Percentiles rank a stretch among this genome's conserved stretches.
Evolutionary conservation across 176 grass and related monocot species (phyloP).

Genomic region (Zea luxurians): DNA sequence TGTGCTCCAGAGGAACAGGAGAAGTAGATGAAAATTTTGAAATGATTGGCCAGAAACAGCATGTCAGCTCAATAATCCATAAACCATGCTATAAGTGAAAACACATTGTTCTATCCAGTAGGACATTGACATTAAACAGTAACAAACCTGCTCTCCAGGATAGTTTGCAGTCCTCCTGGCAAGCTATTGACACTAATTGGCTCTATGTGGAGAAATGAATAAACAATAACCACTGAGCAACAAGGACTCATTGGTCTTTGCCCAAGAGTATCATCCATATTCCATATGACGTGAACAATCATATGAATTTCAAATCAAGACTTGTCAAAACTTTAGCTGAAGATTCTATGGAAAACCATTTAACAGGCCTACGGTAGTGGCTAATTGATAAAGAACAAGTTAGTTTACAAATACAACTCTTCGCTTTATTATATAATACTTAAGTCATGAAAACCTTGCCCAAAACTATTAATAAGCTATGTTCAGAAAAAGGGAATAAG

Average conservation of each 20-base stretch:
- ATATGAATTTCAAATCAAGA: constrained; percentile 5
- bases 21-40: not conserved
- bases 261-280: not conserved
- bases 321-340: not conserved
- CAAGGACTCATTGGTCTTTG: not conserved
- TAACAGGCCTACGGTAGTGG: not conserved
- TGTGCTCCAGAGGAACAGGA: constrained; percentile 16
- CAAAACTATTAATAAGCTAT: not conserved
- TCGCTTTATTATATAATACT: not conserved
- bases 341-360: not conserved
- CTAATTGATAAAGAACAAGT: not conserved
- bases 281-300: not conserved
- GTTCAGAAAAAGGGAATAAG: not conserved
- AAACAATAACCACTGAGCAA: constrained; percentile 9
- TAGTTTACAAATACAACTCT: not conserved
- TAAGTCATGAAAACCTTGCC: not conserved
- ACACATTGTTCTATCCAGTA: constrained; percentile 27
- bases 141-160: constrained; percentile 53
- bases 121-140: constrained; percentile 11
- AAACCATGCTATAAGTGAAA: constrained; percentile 16
- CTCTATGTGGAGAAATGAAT: constrained; percentile 13
- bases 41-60: constrained; percentile 20
- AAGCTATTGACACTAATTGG: constrained; percentile 34
- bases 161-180: constrained; percentile 32
- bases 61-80: constrained; percentile 20